Evolutionary conservation across 2,329 filamentous ascomycete genomes (phyloP), one percentile per base, ranked within the genome.

Genomic region (Huntiella moniliformis): DNA sequence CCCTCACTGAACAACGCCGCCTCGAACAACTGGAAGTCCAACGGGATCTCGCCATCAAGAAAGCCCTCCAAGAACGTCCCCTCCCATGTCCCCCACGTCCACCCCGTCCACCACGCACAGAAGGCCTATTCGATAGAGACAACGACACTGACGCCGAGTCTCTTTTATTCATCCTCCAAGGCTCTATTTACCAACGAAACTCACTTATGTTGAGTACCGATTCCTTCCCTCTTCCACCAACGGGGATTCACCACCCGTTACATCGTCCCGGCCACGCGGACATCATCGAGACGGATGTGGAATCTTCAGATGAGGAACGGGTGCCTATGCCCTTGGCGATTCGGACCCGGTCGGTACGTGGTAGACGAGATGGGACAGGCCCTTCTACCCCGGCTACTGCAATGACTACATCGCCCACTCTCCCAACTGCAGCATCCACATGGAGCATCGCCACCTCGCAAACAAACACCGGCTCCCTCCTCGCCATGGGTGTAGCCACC

Each of bases 1-100:
- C 35, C 13, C 15, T 38, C 6, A 41, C 28, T 15, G 36, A 42
- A 3, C 36, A 48, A 33, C 16, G 38, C 12, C 32, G 43, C 7
- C 15, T 36, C 12, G 15, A 36, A 10, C 42, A 48, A 33, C 28
- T 44, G 18, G 46, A 48, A 35, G 34, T 17, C n/a, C 46, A 45
- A 32, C 46, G 46, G 10, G 35, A 45, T 12, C 12, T 48, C 15
- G 46, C 42, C 15, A 37, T 48, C 17, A 42, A 48, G 38, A 38
- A 40, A 22, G 46, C 46, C 10, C 8, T 41, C 5, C 6, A 42
- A 18, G 31, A 33, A 5, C 40, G 40, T 17, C 40, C 40, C n/a
- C 40, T 42, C 12, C 40, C 40, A 8, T 8, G 28, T 13, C 40
- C 40, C 11, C 40, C 40, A 11, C 41, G 33, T 6, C 46, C 42